phyloP scores from a whole-genome alignment of 2,329 filamentous ascomycete genomes.

The Monosporascus sp. region DNA sequence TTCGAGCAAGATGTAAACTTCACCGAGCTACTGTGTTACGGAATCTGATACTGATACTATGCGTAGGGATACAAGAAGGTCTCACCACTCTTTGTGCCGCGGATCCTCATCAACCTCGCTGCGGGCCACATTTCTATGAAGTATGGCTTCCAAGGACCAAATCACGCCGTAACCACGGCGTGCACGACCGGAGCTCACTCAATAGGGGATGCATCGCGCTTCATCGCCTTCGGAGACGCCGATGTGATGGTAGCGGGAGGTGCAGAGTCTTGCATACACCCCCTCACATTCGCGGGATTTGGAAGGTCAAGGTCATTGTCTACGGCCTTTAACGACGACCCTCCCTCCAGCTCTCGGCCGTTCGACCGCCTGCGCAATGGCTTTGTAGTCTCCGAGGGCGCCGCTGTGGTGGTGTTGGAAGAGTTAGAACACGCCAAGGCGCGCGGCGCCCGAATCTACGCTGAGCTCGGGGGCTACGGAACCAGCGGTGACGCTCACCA shows the following conservation, averaged over 20 bases:
- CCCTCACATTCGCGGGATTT: conserved; percentile 87
- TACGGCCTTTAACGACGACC: conserved; percentile 71
- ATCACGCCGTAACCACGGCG: conserved; percentile 87
- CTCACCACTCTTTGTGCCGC: conserved; percentile 88
- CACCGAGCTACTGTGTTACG: not conserved
- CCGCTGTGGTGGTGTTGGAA: conserved; percentile 82
- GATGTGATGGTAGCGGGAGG: conserved; percentile 96
- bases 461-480: conserved; percentile 84
- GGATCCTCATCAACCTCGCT: conserved; percentile 88
- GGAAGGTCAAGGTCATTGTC: conserved; percentile 80
- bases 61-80: conserved; percentile 83
- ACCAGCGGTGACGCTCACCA: conserved; percentile 88
- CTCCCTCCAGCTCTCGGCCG: conserved; percentile 69
- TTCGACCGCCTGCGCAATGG: conserved; percentile 78
- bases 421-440: conserved; percentile 81
- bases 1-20: conserved; percentile 66
- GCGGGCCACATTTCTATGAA: conserved; percentile 94
- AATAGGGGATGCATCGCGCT: conserved; percentile 86
- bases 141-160: conserved; percentile 83
- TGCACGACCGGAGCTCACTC: conserved; percentile 96
- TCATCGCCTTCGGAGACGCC: conserved; percentile 87
- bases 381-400: conserved; percentile 91
- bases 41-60: conserved; percentile 1
- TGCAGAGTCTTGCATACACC: conserved; percentile 92
- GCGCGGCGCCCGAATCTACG: conserved; percentile 77